Evolutionary conservation across 352 stramenopile genomes (phyloP), one percentile per base, ranked within the genome.

Genomic region (Pythium aquatile): DNA sequence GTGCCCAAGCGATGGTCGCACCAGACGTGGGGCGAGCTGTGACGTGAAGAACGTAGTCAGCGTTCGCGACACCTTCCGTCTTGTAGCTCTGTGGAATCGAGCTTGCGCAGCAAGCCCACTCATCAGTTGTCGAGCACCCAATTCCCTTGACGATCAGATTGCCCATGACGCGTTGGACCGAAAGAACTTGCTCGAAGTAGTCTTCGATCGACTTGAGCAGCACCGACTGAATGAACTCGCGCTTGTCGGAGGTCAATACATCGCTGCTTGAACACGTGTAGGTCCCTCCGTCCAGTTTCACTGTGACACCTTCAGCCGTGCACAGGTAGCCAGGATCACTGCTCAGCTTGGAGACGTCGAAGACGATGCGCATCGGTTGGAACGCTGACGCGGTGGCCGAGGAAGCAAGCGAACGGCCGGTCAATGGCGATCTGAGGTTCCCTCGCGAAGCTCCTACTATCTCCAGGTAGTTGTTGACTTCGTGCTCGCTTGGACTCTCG

Each of bases 11-110:
- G 42, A 95, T 83, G 6, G 83, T 85, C 6, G 75, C 64, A 0
- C 87, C 87, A 1, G 81, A 83, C 0, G 83, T 94, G 3, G 85
- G 85, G 6, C 85, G 81, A 0, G 71, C 77, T 5, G 85, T 94
- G 17, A 94, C 85, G 30, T 94, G 83, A 17, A 94, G 71, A 32
- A 93, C 65, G 60, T 83, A 94, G 65, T 94, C 85, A 7, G 85
- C 80, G 44, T 90, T 81, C 0, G 81, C 61, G 20, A 93, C 74
- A 2, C 83, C 85, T 3, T 75, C 58, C 0, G 73, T 81, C 20
- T 69, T 70, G 56, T 90, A 90, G 8, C 65, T 74, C 6, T 56
- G 29, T 24, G 83, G 79, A 37, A 92, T 85, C 3, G 73, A 70
- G 7, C 55, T 65, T 2, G 66, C 62, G 40, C 85, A 94, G 67